Percentiles rank a stretch among this genome's conserved stretches.
These are phyloP conservation scores for Pseudocercospora crystallina DNA, from an alignment of 2,329 filamentous ascomycete genomes.

Conservation along the genomic window DNA sequence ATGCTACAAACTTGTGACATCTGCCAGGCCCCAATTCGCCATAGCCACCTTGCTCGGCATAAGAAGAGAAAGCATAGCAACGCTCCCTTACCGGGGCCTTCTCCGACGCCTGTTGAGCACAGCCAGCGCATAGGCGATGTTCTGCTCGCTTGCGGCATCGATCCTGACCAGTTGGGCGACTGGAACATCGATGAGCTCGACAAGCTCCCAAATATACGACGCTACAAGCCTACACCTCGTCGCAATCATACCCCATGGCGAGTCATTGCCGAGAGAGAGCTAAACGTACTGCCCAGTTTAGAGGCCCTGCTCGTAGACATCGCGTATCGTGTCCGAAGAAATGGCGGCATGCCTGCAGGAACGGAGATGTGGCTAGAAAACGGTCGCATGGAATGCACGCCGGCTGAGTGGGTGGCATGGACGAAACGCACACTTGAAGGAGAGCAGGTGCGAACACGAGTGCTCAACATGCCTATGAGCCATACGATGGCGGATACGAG, in stretches of 20 bases:
- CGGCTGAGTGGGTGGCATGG: background rate
- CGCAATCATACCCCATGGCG: constrained; percentile 9
- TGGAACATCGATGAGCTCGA: constrained; percentile 6
- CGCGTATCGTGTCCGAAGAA: background rate
- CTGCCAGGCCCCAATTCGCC: background rate
- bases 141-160: constrained; percentile 6
- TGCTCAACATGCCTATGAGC: background rate
- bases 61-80: constrained; percentile 4
- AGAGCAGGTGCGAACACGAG: background rate
- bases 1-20: constrained; percentile 1
- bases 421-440: background rate
- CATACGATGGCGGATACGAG: background rate
- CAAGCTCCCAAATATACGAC: constrained; percentile 11
- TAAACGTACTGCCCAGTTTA: constrained; percentile 4
- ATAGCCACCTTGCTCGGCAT: constrained; percentile 6
- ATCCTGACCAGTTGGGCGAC: constrained; percentile 5
- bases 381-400: background rate
- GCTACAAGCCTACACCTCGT: constrained; percentile 1
- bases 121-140: constrained; percentile 4
- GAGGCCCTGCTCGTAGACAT: constrained; percentile 4
- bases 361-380: background rate
- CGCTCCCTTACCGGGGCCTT: background rate
- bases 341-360: background rate
- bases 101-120: constrained; percentile 1
- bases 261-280: background rate